Evolutionary conservation across 768 basidiomycete genomes (phyloP), one percentile per base, ranked within the genome.

Genomic region (Trametes villosa): DNA sequence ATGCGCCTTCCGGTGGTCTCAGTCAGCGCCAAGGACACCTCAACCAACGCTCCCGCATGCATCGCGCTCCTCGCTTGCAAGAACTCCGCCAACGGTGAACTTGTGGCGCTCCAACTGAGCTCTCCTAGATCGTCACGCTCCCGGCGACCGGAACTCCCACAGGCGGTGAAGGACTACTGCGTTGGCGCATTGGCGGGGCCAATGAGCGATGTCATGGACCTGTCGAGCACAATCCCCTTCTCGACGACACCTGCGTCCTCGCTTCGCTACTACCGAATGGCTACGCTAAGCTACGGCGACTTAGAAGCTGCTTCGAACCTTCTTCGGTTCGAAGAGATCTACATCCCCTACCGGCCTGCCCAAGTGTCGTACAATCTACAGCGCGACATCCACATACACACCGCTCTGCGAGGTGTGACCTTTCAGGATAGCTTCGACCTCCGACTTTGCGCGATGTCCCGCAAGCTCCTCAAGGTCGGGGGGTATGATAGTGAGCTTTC

Each of bases 311-410:
- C n/a, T 29, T n/a, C n/a, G n/a, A n/a, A n/a, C n/a, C n/a, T 11
- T 11, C 18, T 46, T 22, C 17, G 31, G 12, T 44, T 50, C 50
- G 31, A 31, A 30, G 53, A 60, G 8, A 44, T 60, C 17, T 60
- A 60, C 47, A 60, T 60, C 20, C 59, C 59, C 3, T 40, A 60
- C 38, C 59, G 59, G 17, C 59, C 59, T 2, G 31, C 52, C 1
- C 27, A 49, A 3, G 44, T 47, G 3, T 36, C 38, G 22, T 30
- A 54, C 11, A 54, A 33, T 12, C 38, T 53, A 18, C 47, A 47
- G 34, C 52, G 59, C 2, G 59, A 54, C 15, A 45, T 46, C 1
- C 38, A 36, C 3, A 13, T 49, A 6, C 59, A 53, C 22, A 26
- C 29, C 11, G 27, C 30, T 1, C 40, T 60, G 5, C 29, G 44